Conservation (phyloP, 768 basidiomycete species). For the Mycena leptocephala region DNA sequence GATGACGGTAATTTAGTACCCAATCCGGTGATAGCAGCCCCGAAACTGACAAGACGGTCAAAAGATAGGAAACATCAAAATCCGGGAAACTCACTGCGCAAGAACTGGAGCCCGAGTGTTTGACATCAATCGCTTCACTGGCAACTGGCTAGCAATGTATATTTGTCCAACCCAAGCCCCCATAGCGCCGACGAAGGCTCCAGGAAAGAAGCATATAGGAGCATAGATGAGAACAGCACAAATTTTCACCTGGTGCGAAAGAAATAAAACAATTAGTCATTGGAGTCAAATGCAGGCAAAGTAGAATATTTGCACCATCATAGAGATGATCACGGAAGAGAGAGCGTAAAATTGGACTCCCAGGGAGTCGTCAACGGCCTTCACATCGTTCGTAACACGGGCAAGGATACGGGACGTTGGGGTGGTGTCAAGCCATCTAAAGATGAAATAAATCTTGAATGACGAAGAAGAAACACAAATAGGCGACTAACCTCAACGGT, state of each 20-base stretch:
- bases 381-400: constrained; percentile 64
- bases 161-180: constrained; percentile 39
- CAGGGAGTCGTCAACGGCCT: constrained; percentile 44
- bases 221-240: constrained; percentile 45
- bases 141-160: constrained; percentile 45
- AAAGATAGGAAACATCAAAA: constrained; percentile 36
- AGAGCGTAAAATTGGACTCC: constrained; percentile 48
- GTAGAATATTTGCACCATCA: constrained; percentile 47
- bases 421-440: constrained; percentile 47
- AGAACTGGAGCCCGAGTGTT: constrained; percentile 43
- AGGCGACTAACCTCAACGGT: constrained; percentile 55
- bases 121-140: constrained; percentile 44
- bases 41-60: constrained; percentile 43
- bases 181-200: constrained; percentile 40
- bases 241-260: constrained; percentile 48
- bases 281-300: background rate
- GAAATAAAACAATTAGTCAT: background rate
- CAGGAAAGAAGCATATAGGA: constrained; percentile 50
- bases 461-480: background rate
- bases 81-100: constrained; percentile 49
- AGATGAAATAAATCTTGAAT: background rate
- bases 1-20: background rate
- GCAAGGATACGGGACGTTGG: constrained; percentile 57
- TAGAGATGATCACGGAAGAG: constrained; percentile 48
- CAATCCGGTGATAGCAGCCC: constrained; percentile 64